Percentiles rank a stretch among this genome's conserved stretches.
Conservation (phyloP, 2,329 filamentous ascomycete genomes). For the Talaromyces funiculosus region DNA sequence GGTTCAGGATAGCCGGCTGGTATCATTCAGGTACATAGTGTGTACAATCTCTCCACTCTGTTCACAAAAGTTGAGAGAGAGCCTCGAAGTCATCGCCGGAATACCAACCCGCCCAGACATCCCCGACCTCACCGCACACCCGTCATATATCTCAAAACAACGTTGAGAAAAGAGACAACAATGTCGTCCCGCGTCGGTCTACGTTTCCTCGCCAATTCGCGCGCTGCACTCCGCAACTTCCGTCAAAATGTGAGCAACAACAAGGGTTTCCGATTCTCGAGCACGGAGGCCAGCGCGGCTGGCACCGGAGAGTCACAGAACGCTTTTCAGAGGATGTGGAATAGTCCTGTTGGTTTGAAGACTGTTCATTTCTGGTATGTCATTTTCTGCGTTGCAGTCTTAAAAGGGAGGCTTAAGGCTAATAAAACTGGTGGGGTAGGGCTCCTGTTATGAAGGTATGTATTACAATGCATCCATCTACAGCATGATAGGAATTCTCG, state of each 20-base stretch:
- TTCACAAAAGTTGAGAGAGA: neutral
- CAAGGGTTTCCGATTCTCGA: constrained; percentile 62
- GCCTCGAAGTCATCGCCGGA: neutral
- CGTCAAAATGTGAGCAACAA: constrained; percentile 36
- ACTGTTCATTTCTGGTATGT: constrained; percentile 95
- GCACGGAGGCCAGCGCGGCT: constrained; percentile 52
- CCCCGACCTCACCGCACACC: neutral
- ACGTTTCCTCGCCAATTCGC: constrained; percentile 51
- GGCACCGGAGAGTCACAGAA: constrained; percentile 39
- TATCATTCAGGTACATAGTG: neutral
- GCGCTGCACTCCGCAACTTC: constrained; percentile 50
- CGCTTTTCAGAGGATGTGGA: constrained; percentile 71
- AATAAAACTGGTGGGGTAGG: constrained; percentile 45
- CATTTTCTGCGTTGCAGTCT: neutral
- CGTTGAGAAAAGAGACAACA: constrained; percentile 10
- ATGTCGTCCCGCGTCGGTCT: constrained; percentile 50
- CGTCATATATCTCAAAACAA: neutral
- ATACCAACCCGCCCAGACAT: neutral
- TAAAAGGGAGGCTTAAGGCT: neutral
- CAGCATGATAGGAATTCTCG: neutral
- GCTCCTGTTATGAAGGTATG: constrained; percentile 84
- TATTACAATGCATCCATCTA: neutral
- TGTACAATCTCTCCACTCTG: constrained; percentile 3
- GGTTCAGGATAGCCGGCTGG: neutral
- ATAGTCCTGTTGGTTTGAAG: constrained; percentile 75